These are phyloP conservation scores for Sporobolomyces pararoseus DNA, from an alignment of 768 basidiomycete species.

Conservation along the genomic window DNA sequence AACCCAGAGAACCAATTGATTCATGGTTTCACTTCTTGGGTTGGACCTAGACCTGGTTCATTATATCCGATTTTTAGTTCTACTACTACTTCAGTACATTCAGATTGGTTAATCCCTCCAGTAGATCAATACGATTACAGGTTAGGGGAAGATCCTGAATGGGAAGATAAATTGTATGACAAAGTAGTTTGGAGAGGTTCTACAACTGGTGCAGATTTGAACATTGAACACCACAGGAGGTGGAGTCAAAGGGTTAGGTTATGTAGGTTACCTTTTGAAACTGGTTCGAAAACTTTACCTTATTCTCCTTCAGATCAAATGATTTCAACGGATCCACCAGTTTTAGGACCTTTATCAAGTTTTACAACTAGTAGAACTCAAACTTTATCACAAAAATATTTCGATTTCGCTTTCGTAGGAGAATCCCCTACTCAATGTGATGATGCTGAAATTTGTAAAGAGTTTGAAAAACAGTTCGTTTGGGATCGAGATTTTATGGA, in stretches of 20 bases:
- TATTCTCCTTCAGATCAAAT: conserved; percentile 8
- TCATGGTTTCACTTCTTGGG: conserved; percentile 45
- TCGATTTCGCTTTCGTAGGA: conserved; percentile 37
- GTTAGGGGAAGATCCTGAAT: conserved; percentile 58
- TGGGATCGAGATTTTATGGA: conserved; percentile 47
- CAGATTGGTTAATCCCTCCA: conserved; percentile 86
- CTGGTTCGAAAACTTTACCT: conserved; percentile 14
- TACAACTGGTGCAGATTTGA: conserved; percentile 67
- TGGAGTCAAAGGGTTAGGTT: conserved; percentile 44
- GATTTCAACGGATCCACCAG: neutral
- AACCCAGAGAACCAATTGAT: conserved; percentile 46
- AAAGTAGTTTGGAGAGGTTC: conserved; percentile 88
- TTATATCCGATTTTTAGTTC: conserved; percentile 68
- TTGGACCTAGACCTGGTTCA: conserved; percentile 39
- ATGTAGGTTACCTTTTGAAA: conserved; percentile 28
- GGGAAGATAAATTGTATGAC: conserved; percentile 78
- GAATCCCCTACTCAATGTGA: conserved; percentile 13
- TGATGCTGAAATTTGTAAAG: conserved; percentile 15
- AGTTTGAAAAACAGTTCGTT: conserved; percentile 43
- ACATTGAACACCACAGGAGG: conserved; percentile 39
- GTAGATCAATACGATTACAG: conserved; percentile 83
- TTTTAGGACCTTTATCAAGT: too few relatives aligned
- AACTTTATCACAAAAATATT: conserved; percentile 22
- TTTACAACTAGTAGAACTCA: too few relatives aligned
- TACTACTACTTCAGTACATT: conserved; percentile 73